Conservation (phyloP, 768 basidiomycete genomes). For the Mycena vitilis region DNA sequence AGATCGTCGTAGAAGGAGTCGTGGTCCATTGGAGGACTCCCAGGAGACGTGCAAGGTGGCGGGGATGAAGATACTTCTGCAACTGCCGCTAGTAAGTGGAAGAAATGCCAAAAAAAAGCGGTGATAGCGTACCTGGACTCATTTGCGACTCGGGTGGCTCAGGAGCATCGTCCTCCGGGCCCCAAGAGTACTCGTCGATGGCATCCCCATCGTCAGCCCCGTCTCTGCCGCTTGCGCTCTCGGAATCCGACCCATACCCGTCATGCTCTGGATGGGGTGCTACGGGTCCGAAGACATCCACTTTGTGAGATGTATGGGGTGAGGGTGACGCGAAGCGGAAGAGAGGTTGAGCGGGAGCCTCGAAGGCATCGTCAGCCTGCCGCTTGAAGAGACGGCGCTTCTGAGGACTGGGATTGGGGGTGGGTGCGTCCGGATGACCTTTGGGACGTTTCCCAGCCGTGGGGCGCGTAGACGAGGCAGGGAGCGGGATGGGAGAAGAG, state of each 20-base stretch:
- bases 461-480: background rate
- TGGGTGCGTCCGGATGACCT: slow-evolving; percentile 17
- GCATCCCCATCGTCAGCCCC: background rate
- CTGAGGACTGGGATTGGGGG: slow-evolving; percentile 7
- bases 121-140: background rate
- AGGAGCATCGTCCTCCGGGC: slow-evolving; percentile 10
- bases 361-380: background rate
- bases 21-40: background rate
- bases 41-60: background rate
- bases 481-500: background rate
- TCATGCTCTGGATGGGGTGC: background rate
- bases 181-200: background rate
- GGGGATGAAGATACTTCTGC: too few species aligned
- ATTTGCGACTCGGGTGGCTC: slow-evolving; percentile 7
- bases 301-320: too few species aligned
- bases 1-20: background rate
- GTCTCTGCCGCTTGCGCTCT: background rate
- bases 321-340: too few species aligned
- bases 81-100: too few species aligned
- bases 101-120: too few species aligned
- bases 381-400: slow-evolving; percentile 15
- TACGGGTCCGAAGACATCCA: too few species aligned
- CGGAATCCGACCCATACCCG: slow-evolving; percentile 3
- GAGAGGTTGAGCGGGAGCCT: background rate
- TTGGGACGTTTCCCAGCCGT: slow-evolving; percentile 8